These are phyloP conservation scores for Wickerhamomyces kurtzmanii DNA, from an alignment of 805 yeast genomes.

Conservation along the genomic window DNA sequence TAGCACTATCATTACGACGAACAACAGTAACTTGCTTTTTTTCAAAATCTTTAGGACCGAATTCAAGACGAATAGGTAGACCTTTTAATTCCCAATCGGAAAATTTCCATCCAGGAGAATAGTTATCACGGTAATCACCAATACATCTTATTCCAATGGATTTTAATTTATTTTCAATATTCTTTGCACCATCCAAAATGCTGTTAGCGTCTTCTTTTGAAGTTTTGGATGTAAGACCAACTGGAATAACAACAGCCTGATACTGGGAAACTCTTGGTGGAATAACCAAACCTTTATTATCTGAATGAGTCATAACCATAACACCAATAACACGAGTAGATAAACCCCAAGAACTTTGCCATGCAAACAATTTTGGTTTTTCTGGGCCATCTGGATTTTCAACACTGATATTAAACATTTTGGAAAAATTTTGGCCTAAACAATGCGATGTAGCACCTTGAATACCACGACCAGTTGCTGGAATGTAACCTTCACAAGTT, in stretches of 20 bases:
- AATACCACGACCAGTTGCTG: slow-evolving; percentile 98
- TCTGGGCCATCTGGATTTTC: slow-evolving; percentile 92
- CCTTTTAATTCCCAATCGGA: slow-evolving; percentile 97
- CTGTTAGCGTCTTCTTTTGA: slow-evolving; percentile 62
- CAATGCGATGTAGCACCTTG: slow-evolving; percentile 99
- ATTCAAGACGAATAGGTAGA: slow-evolving; percentile 85
- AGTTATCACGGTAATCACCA: slow-evolving; percentile 87
- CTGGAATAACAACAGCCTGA: slow-evolving; percentile 91
- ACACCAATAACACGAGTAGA: slow-evolving; percentile 99
- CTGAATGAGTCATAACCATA: slow-evolving; percentile 98
- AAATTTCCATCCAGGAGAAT: slow-evolving; percentile 98
- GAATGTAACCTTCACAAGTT: slow-evolving; percentile 93
- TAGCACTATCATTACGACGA: slow-evolving; percentile 84
- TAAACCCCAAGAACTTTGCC: slow-evolving; percentile 99
- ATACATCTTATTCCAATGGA: slow-evolving; percentile 61
- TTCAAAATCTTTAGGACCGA: slow-evolving; percentile 93
- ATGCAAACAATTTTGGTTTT: slow-evolving; percentile 77
- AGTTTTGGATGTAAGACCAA: slow-evolving; percentile 87
- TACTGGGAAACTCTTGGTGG: slow-evolving; percentile 95
- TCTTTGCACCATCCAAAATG: slow-evolving; percentile 61
- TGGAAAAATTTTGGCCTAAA: slow-evolving; percentile 95
- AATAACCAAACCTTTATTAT: slow-evolving; percentile 93
- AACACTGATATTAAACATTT: slow-evolving; percentile 93
- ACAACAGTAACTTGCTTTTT: slow-evolving; percentile 76
- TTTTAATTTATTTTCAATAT: slow-evolving; percentile 52